A percentile compares a stretch with the other conserved stretches of the same genome.
phyloP scores from a whole-genome alignment of 768 basidiomycete species.

The Clitopilus hobsonii region DNA sequence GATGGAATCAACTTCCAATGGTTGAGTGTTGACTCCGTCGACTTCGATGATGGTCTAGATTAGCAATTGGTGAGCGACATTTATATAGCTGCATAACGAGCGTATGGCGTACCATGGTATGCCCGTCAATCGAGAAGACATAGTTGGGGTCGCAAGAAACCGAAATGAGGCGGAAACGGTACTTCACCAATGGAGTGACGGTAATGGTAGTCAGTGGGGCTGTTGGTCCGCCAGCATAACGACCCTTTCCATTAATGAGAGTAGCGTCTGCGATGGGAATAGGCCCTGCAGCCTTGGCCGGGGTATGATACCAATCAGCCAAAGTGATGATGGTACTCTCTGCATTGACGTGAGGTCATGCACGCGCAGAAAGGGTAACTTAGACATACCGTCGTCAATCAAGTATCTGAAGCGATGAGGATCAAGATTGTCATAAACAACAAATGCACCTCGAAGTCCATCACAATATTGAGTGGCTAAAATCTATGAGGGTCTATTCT shows the following conservation, averaged over 20 bases:
- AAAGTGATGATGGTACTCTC: constrained; percentile 35
- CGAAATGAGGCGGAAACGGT: constrained; percentile 21
- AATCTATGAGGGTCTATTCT: neutral
- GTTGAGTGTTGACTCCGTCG: constrained; percentile 34
- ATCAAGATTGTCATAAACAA: constrained; percentile 25
- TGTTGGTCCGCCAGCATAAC: constrained; percentile 26
- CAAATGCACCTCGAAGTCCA: constrained; percentile 36
- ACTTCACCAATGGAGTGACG: constrained; percentile 27
- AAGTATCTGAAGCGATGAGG: constrained; percentile 15
- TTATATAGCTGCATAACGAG: neutral
- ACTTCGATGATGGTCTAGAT: constrained; percentile 43
- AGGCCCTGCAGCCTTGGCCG: constrained; percentile 12
- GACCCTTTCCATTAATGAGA: constrained; percentile 35
- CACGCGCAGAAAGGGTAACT: constrained; percentile 14
- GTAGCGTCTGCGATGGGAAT: constrained; percentile 21
- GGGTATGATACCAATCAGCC: constrained; percentile 31
- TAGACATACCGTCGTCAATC: constrained; percentile 30
- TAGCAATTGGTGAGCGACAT: neutral
- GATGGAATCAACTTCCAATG: constrained; percentile 33
- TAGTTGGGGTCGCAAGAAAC: constrained; percentile 27
- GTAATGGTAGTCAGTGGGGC: constrained; percentile 26
- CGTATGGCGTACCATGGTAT: constrained; percentile 15
- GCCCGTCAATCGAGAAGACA: constrained; percentile 40
- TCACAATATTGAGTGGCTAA: constrained; percentile 39
- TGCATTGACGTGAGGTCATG: constrained; percentile 9